Evolutionary conservation across 306 rosid species (phyloP).

Genomic region (Sesbania bispinosa): DNA sequence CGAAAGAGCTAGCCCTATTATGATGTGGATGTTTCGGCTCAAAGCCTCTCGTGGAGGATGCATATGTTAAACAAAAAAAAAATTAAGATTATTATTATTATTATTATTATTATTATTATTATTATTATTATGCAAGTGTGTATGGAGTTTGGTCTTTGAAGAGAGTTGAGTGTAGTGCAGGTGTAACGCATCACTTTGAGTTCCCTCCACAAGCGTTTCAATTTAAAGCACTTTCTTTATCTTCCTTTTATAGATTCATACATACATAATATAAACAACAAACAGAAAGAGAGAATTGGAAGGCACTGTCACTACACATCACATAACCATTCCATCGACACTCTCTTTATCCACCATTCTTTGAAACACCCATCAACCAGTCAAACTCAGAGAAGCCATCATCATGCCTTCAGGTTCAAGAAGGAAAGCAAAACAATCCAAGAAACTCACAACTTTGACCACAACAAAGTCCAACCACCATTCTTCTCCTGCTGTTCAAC

Average conservation of each 20-base stretch:
- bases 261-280: not conserved
- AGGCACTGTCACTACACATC: not conserved
- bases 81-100: no score
- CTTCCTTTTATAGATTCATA: not conserved
- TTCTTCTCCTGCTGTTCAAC: slow-evolving; percentile 40
- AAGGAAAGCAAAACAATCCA: slow-evolving; percentile 26
- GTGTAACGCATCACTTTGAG: not conserved
- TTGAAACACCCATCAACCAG: slow-evolving; percentile 31
- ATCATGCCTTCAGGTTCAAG: slow-evolving; percentile 41
- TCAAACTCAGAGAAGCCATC: no score
- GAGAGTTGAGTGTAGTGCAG: no score
- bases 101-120: no score
- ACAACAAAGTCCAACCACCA: slow-evolving; percentile 36
- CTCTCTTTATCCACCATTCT: slow-evolving; percentile 41
- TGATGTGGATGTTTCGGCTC: no score
- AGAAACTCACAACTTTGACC: slow-evolving; percentile 18
- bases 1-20: no score
- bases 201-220: slow-evolving; percentile 57
- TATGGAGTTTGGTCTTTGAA: no score
- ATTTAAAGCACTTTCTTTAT: slow-evolving; percentile 33
- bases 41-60: no score
- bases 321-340: not conserved
- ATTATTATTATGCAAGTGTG: no score
- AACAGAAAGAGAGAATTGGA: not conserved
- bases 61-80: no score